Conservation (phyloP, 2,329 filamentous ascomycete genomes). For the Fusarium illudens region DNA sequence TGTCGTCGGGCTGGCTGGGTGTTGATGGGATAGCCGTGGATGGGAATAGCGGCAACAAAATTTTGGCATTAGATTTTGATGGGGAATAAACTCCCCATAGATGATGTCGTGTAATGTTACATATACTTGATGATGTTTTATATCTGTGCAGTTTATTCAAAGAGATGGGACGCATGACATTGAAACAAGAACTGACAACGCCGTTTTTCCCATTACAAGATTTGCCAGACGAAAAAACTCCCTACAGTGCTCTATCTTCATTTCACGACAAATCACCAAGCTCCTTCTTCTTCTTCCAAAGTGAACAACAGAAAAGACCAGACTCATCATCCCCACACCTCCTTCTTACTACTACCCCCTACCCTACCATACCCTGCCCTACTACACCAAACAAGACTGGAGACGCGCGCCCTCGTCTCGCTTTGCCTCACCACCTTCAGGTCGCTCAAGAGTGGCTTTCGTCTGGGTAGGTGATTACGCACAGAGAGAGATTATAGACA, state of each 20-base stretch:
- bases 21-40: constrained; percentile 15
- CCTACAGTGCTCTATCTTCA: constrained; percentile 43
- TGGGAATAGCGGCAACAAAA: constrained; percentile 17
- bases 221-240: constrained; percentile 48
- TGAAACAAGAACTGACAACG: constrained; percentile 31
- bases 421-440: constrained; percentile 17
- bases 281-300: constrained; percentile 10
- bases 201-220: constrained; percentile 48
- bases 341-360: constrained; percentile 14
- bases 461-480: constrained; percentile 32
- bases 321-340: constrained; percentile 40
- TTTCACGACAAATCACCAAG: constrained; percentile 43
- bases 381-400: constrained; percentile 29
- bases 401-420: neutral
- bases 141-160: constrained; percentile 16
- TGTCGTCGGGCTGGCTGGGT: constrained; percentile 14
- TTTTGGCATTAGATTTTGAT: constrained; percentile 20
- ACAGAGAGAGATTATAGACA: constrained; percentile 44
- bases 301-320: constrained; percentile 10
- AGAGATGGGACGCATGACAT: constrained; percentile 17
- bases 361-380: neutral
- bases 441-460: constrained; percentile 20
- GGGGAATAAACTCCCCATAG: constrained; percentile 1
- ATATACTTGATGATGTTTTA: constrained; percentile 36
- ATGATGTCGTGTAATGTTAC: constrained; percentile 35